Conservation (phyloP, 2,329 filamentous ascomycete species). For the Claviceps capensis region DNA sequence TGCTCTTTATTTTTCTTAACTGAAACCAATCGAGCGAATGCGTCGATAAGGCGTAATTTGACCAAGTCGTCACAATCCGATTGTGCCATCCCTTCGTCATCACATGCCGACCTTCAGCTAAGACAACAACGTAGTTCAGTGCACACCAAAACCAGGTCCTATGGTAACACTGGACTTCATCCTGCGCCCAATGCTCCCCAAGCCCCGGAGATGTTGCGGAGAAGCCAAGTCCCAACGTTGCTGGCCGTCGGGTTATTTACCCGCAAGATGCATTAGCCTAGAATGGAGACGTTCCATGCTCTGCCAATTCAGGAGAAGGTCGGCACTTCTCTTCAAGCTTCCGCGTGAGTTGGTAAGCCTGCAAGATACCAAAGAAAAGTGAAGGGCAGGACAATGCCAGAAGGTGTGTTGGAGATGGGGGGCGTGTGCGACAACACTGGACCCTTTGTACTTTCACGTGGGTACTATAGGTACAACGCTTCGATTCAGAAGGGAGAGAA, state of each 20-base stretch:
- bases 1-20: not conserved
- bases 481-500: not conserved
- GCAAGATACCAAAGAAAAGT: not conserved
- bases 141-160: not conserved
- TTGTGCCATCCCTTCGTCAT: not conserved
- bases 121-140: not conserved
- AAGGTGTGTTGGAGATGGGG: not conserved
- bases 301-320: not conserved
- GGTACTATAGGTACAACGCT: not conserved
- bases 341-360: too few relatives aligned
- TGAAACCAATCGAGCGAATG: not conserved
- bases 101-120: conserved; percentile 1
- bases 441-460: not conserved
- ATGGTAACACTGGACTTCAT: not conserved
- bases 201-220: too few relatives aligned
- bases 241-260: not conserved
- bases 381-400: not conserved
- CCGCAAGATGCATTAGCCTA: not conserved
- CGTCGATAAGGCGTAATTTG: not conserved
- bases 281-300: not conserved
- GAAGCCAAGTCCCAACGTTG: not conserved
- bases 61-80: conserved; percentile 1
- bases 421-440: not conserved
- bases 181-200: too few relatives aligned
- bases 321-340: too few relatives aligned